Conservation (phyloP, 2,329 filamentous ascomycete species). For the Aspergillus intermedius region DNA sequence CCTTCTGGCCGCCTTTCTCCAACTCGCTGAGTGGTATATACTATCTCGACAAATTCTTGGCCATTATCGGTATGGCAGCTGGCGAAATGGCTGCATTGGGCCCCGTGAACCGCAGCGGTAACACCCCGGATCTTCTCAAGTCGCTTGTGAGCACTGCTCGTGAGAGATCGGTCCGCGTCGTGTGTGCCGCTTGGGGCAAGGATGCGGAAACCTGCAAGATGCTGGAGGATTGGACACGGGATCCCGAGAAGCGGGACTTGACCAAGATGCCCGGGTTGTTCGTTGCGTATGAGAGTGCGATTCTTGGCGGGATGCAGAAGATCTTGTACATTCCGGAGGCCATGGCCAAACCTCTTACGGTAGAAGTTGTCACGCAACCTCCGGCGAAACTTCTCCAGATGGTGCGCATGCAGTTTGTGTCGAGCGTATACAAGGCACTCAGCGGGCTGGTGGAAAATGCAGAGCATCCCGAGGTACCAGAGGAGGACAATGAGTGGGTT, state of each 20-base stretch:
- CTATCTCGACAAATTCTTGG: conserved; percentile 76
- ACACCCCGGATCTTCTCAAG: conserved; percentile 65
- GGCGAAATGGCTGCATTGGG: conserved; percentile 74
- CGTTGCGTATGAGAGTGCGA: conserved; percentile 71
- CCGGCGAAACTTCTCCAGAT: conserved; percentile 81
- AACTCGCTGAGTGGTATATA: conserved; percentile 90
- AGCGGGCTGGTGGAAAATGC: conserved; percentile 97
- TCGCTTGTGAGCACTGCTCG: conserved; percentile 68
- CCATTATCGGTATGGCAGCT: conserved; percentile 76
- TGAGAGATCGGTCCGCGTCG: conserved; percentile 76
- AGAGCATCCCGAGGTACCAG: conserved; percentile 63
- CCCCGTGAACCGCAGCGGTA: conserved; percentile 53
- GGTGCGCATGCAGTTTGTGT: conserved; percentile 87
- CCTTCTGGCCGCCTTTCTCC: conserved; percentile 91
- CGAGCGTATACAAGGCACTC: conserved; percentile 85
- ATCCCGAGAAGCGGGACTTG: conserved; percentile 72
- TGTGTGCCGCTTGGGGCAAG: conserved; percentile 85
- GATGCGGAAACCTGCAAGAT: conserved; percentile 90
- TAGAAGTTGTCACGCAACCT: conserved; percentile 76
- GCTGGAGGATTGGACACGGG: conserved; percentile 88
- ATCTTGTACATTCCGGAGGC: conserved; percentile 90
- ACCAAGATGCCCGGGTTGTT: conserved; percentile 89
- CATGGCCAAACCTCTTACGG: conserved; percentile 64
- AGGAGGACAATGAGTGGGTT: conserved; percentile 49
- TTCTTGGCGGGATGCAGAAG: conserved; percentile 85